A percentile compares a stretch with the other conserved stretches of the same genome.
These are phyloP conservation scores for Trichoderma sp. DNA, from an alignment of 2,329 filamentous ascomycete genomes.

Conservation along the genomic window DNA sequence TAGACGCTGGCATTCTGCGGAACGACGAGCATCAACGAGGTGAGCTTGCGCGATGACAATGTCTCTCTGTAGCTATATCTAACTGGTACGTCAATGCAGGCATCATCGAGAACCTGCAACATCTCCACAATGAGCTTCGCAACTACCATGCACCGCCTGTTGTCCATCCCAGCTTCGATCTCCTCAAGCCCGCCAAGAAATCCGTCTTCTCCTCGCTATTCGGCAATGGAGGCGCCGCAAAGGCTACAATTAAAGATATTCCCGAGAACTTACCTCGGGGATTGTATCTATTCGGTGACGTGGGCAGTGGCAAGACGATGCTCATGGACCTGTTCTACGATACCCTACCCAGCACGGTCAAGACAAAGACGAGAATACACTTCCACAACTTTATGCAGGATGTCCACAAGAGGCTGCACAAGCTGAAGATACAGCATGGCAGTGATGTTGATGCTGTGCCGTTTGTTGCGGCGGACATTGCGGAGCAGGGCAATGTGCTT, in stretches of 20 bases:
- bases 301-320: slow-evolving; percentile 98
- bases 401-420: slow-evolving; percentile 86
- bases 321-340: slow-evolving; percentile 98
- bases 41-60: slow-evolving; percentile 35
- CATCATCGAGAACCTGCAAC: slow-evolving; percentile 85
- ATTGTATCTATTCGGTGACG: slow-evolving; percentile 92
- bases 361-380: slow-evolving; percentile 86
- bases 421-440: slow-evolving; percentile 84
- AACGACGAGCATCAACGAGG: slow-evolving; percentile 92
- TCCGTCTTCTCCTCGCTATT: slow-evolving; percentile 63
- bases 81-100: slow-evolving; percentile 44
- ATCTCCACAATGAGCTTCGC: slow-evolving; percentile 79
- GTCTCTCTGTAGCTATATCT: neutral
- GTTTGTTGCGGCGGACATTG: slow-evolving; percentile 92
- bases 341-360: slow-evolving; percentile 76
- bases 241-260: slow-evolving; percentile 51
- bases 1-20: slow-evolving; percentile 68
- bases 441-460: slow-evolving; percentile 88
- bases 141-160: slow-evolving; percentile 73
- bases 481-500: slow-evolving; percentile 76
- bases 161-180: slow-evolving; percentile 73
- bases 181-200: slow-evolving; percentile 54
- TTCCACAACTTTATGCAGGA: slow-evolving; percentile 99
- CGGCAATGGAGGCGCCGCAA: slow-evolving; percentile 43
- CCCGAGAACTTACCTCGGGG: slow-evolving; percentile 78